Base-by-base conservation (phyloP, 768 basidiomycete genomes). In the Sporobolomyces pararoseus region DNA sequence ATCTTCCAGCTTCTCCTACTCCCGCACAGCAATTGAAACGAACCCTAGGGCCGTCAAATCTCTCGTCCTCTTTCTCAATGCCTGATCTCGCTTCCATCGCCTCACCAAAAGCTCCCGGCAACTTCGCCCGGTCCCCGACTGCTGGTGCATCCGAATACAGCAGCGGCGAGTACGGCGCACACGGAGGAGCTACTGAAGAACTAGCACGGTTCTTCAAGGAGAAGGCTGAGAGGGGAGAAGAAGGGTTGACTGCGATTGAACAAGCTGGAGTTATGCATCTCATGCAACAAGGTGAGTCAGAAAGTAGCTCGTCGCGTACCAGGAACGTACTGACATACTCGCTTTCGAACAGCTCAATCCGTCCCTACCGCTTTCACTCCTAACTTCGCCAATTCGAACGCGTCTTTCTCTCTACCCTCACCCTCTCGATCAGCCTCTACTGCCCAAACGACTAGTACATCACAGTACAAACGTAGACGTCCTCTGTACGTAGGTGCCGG, bases 401-500 rank as follows among this genome's bases (percentile, higher is more conserved):
- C 12, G 25, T 35, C 49, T 39, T 35, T 54, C 49, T 4, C 23
- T 5, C 25, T 37, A 5, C 19, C 27, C 3, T 1, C 32, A 23
- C 9, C 23, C 5, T 14, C 39, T n/a, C 7, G 2, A 2, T n/a
- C 31, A 25, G 32, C 54, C 21, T 10, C 44, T 4, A 7, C 55
- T 34, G 2, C 42, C 21, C 54, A 49, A 14, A 21, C 49, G 32
- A 12, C 14, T 13, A 1, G 23, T 2, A 2, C 25, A 0, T 6
- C 65, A 4, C 17, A 49, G 9, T 51, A 46, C 39, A 63, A 54
- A 25, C 68, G 72, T 1, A 57, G 68, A 4, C 68, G 72, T 1
- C 65, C 72, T 4, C 29, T 74, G 7, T 70, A 70, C 59, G 72
- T 74, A 29, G 72, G 72, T 19, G 72, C 72, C 0, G 72, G 72